Evolutionary conservation across 257 asterid genomes (phyloP).

Genomic region (Jasminum sambac): DNA sequence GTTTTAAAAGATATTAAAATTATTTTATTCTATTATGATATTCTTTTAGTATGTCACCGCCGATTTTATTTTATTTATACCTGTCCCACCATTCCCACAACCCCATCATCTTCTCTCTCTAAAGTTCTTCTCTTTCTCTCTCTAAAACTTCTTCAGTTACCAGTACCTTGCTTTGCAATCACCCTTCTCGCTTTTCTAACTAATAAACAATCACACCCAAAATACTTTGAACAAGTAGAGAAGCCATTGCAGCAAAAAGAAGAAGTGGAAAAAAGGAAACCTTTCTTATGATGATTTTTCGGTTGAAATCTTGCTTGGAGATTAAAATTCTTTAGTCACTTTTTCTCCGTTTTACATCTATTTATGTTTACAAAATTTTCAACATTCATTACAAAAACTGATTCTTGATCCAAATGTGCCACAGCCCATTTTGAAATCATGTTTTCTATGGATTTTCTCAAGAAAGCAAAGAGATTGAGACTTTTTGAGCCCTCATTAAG

Average conservation of each 20-base stretch:
- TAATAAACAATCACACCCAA: constrained; percentile 29
- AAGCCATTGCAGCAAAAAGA: constrained; percentile 24
- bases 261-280: not conserved
- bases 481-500: constrained; percentile 78
- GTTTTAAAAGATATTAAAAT: too few relatives aligned
- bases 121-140: constrained; percentile 20
- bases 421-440: constrained; percentile 37
- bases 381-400: constrained; percentile 21
- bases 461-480: constrained; percentile 71
- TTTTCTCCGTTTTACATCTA: constrained; percentile 11
- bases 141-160: constrained; percentile 20
- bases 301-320: constrained; percentile 47
- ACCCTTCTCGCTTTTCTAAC: constrained; percentile 31
- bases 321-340: constrained; percentile 26
- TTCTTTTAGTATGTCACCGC: too few relatives aligned
- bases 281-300: constrained; percentile 40
- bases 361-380: not conserved
- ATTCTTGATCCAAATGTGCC: constrained; percentile 40
- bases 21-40: too few relatives aligned
- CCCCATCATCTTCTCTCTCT: constrained; percentile 8
- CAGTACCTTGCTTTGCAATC: constrained; percentile 35
- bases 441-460: constrained; percentile 44
- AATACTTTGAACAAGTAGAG: constrained; percentile 56
- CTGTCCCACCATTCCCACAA: constrained; percentile 33
- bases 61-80: too few relatives aligned